These are phyloP conservation scores for Datisca glomerata DNA, from an alignment of 306 rosid species.

Conservation along the genomic window DNA sequence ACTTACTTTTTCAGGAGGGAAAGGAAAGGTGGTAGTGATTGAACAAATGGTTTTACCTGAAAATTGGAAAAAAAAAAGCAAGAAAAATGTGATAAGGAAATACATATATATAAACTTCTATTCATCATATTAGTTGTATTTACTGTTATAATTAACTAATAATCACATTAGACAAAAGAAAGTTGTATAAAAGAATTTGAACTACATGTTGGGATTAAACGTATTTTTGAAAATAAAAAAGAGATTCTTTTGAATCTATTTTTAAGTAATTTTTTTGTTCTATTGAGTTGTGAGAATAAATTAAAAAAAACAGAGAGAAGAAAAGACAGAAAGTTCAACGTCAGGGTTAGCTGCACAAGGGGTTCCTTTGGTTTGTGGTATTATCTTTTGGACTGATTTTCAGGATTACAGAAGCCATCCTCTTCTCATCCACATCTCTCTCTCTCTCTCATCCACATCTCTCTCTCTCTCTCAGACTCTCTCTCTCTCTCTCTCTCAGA, in stretches of 20 bases:
- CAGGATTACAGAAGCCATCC: constrained; percentile 23
- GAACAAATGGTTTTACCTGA: constrained; percentile 1
- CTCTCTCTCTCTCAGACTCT: constrained; percentile 15
- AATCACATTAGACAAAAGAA: no score
- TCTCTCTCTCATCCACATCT: constrained; percentile 19
- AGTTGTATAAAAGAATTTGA: no score
- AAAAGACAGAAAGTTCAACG: constrained; percentile 95
- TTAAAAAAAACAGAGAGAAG: constrained; percentile 21
- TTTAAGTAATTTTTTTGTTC: not conserved
- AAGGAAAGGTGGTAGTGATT: constrained; percentile 35
- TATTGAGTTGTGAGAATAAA: not conserved
- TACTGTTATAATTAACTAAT: no score
- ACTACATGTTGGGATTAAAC: no score
- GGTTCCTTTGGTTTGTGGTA: constrained; percentile 18
- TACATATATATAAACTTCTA: no score
- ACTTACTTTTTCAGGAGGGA: constrained; percentile 34
- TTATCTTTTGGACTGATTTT: constrained; percentile 30
- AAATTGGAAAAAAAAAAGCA: not conserved
- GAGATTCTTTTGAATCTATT: no score
- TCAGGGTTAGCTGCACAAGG: constrained; percentile 83
- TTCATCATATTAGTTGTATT: no score
- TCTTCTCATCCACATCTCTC: constrained; percentile 31
- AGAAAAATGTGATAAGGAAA: no score
- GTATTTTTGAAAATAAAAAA: no score
- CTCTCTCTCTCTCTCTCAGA: constrained; percentile 14